Conservation (phyloP, 345 rosid genomes). For the Melaleuca quinquenervia region DNA sequence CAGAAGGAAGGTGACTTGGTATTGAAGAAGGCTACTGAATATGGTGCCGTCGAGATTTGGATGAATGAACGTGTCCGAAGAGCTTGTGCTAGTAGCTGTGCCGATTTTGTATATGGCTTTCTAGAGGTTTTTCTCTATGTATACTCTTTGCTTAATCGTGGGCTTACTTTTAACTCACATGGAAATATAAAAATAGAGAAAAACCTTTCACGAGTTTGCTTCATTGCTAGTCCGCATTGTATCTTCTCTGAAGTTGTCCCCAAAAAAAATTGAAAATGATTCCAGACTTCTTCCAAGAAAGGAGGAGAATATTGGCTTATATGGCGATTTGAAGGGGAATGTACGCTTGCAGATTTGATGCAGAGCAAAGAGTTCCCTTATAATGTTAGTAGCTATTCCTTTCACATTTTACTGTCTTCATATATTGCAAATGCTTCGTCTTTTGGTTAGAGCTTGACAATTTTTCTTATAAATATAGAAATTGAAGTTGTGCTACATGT, state of each 20-base stretch:
- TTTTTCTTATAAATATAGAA: neutral
- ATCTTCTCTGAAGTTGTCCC: constrained; percentile 1
- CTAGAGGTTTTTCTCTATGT: constrained; percentile 48
- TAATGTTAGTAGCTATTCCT: constrained; percentile 48
- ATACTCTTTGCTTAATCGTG: neutral
- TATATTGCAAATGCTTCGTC: neutral
- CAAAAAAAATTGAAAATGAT: constrained; percentile 6
- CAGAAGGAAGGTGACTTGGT: constrained; percentile 74
- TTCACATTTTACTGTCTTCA: neutral
- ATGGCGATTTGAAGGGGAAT: constrained; percentile 83
- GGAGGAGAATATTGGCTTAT: constrained; percentile 81
- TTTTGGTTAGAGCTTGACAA: neutral
- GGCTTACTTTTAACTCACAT: neutral
- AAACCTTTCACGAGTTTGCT: neutral
- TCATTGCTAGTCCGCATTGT: neutral
- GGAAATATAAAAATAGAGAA: neutral
- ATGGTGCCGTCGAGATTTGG: constrained; percentile 97
- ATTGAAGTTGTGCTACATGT: neutral
- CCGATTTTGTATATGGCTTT: constrained; percentile 83
- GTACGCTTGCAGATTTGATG: constrained; percentile 74
- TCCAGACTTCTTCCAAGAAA: constrained; percentile 71
- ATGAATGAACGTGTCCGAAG: constrained; percentile 96
- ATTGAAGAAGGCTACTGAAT: constrained; percentile 92
- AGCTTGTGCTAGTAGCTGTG: constrained; percentile 94
- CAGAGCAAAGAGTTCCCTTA: constrained; percentile 88